These are phyloP conservation scores for Solanum rostratum DNA, from an alignment of 257 asterid genomes.

Conservation along the genomic window DNA sequence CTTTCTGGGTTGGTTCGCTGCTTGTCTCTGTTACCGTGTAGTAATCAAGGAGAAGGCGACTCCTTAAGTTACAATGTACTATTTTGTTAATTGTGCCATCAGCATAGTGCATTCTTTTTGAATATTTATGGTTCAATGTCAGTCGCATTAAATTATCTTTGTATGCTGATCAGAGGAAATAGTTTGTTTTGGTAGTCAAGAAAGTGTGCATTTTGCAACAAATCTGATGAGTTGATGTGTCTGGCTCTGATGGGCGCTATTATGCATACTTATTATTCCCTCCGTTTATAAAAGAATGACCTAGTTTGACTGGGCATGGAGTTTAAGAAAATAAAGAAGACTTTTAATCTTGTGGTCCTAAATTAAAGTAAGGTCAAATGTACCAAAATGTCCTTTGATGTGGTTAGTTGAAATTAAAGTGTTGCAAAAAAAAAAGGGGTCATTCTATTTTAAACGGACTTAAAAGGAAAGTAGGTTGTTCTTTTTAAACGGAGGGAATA, in stretches of 20 bases:
- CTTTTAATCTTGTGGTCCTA: no score
- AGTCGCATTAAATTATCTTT: not conserved
- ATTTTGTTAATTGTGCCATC: conserved; percentile 6
- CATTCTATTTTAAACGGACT: no score
- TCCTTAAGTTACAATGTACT: conserved; percentile 44
- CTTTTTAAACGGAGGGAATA: no score
- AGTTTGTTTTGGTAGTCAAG: not conserved
- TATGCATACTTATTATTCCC: not conserved
- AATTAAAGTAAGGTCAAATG: no score
- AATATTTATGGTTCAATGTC: not conserved
- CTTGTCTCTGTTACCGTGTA: conserved; percentile 59
- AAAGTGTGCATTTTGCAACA: not conserved
- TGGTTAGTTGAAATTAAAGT: no score
- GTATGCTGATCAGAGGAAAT: not conserved
- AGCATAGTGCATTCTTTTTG: not conserved
- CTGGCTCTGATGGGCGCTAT: not conserved
- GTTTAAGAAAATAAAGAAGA: no score
- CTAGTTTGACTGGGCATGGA: no score
- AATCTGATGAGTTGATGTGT: not conserved
- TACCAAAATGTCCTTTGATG: no score
- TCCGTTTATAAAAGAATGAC: no score
- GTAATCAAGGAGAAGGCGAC: conserved; percentile 29
- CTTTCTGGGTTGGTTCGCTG: conserved; percentile 71
- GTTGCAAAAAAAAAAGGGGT: no score
- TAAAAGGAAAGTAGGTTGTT: no score